Evolutionary conservation across 2,329 filamentous ascomycete species (phyloP), one percentile per base, ranked within the genome.

Genomic region (Metarhizium brunneum): DNA sequence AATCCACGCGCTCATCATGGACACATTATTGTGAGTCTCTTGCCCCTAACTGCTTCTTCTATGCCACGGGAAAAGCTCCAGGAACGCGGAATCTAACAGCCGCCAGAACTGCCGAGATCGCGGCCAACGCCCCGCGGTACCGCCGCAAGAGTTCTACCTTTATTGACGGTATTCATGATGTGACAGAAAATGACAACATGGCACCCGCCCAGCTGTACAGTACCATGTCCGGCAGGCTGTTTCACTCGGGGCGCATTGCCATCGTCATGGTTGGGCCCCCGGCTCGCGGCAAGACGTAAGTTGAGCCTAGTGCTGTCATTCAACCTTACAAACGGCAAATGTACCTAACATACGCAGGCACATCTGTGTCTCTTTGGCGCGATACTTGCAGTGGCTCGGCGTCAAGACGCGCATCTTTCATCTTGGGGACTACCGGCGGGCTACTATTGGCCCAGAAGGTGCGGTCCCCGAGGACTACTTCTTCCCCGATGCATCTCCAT

Each of bases 341-440:
- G 20, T 54, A n/a, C 54, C 45, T 49, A 16, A 18, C 36, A 49
- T 18, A 6, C 56, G 10, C 25, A 91, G 87, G 20, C 94, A 99
- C 66, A 95, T 96, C 53, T 96, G 92, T 56, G 94, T 99, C 53
- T 96, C 94, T 6, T 80, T 99, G 66, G 91, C 92, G 50, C 86
- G 94, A 49, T 99, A 99, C 74, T 79, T 99, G 48, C 85, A 92
- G 71, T 99, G 94, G 94, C 82, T 99, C 43, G 94, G 94, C 59
- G 94, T 99, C 57, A 99, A 99, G 76, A 97, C 94, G 38, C 87
- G 92, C 62, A 95, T 97, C 64, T 99, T 99, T 69, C 94, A 99
- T 69, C 78, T 99, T 16, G 94, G 95, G 56, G 94, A 99, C 72
- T 99, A 99, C 70, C 87, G 94, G 62, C 84, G 94, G 68, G 92